phyloP scores from a whole-genome alignment of 108 stramenopile species.

The Cyclotella baltica region DNA sequence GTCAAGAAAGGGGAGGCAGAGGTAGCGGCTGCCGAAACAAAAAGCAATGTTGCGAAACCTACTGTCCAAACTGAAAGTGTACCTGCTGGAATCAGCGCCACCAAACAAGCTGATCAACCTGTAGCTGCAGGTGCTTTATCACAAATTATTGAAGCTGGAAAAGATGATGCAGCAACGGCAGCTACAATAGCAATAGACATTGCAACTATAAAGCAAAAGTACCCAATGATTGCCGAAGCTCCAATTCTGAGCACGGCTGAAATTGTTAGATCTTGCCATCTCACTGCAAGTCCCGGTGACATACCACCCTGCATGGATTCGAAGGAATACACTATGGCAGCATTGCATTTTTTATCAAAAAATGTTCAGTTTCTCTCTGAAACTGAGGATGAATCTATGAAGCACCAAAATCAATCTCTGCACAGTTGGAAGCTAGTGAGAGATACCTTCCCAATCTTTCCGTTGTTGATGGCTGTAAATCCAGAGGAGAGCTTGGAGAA shows the following conservation, averaged over 20 bases:
- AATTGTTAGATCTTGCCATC: constrained; percentile 64
- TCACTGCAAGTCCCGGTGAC: constrained; percentile 66
- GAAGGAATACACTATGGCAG: constrained; percentile 77
- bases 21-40: neutral
- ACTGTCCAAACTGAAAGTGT: neutral
- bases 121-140: neutral
- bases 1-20: constrained; percentile 2
- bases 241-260: constrained; percentile 62
- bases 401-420: constrained; percentile 8
- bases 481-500: constrained; percentile 40
- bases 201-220: neutral
- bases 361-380: constrained; percentile 37
- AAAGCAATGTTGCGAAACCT: neutral
- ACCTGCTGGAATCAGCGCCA: neutral
- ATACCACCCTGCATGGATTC: constrained; percentile 76
- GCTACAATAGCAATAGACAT: neutral
- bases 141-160: neutral
- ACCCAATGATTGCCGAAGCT: constrained; percentile 30
- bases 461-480: constrained; percentile 39
- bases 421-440: constrained; percentile 45
- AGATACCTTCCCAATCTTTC: constrained; percentile 39
- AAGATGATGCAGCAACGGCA: neutral
- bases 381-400: constrained; percentile 18
- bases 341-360: constrained; percentile 66
- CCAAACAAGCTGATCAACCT: neutral